phyloP scores from a whole-genome alignment of 2,329 filamentous ascomycete genomes.

The Neopestalotiopsis sp. region DNA sequence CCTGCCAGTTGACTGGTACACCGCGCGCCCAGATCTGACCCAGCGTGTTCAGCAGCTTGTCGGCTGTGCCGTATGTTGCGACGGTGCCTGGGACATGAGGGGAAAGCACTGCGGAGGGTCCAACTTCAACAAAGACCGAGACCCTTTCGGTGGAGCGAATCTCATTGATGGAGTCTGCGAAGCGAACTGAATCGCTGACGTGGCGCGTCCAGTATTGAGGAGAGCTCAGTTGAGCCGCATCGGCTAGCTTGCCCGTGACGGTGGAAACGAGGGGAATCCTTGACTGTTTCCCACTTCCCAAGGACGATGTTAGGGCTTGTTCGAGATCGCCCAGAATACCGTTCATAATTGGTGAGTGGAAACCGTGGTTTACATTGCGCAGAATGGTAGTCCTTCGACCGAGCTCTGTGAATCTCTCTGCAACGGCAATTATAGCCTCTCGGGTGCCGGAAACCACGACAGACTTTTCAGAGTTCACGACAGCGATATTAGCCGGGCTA shows the following conservation, averaged over 20 bases:
- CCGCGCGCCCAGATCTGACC: constrained; percentile 10
- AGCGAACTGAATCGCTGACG: constrained; percentile 16
- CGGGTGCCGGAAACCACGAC: constrained; percentile 16
- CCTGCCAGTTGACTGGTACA: constrained; percentile 11
- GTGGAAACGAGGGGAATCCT: constrained; percentile 11
- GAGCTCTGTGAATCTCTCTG: constrained; percentile 13
- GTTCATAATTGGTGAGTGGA: constrained; percentile 16
- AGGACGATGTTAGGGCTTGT: not conserved
- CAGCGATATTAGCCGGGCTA: constrained; percentile 11
- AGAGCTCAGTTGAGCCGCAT: constrained; percentile 6
- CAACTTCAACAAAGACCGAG: constrained; percentile 16
- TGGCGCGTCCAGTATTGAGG: constrained; percentile 10
- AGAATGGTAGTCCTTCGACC: constrained; percentile 11
- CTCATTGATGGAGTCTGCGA: constrained; percentile 15
- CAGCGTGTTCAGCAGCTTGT: constrained; percentile 12
- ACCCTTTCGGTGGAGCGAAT: constrained; percentile 7
- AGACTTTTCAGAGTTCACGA: constrained; percentile 12
- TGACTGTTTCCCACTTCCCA: not conserved
- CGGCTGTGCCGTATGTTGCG: constrained; percentile 12
- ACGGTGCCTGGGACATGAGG: constrained; percentile 14
- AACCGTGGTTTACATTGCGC: constrained; percentile 15
- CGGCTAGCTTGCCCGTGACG: constrained; percentile 11
- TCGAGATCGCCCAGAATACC: constrained; percentile 10
- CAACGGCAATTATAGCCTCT: constrained; percentile 12
- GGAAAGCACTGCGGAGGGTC: constrained; percentile 11